Evolutionary conservation across 495 filamentous ascomycete genomes (phyloP), one percentile per base, ranked within the genome.

Genomic region (Trichoderma gamsii): DNA sequence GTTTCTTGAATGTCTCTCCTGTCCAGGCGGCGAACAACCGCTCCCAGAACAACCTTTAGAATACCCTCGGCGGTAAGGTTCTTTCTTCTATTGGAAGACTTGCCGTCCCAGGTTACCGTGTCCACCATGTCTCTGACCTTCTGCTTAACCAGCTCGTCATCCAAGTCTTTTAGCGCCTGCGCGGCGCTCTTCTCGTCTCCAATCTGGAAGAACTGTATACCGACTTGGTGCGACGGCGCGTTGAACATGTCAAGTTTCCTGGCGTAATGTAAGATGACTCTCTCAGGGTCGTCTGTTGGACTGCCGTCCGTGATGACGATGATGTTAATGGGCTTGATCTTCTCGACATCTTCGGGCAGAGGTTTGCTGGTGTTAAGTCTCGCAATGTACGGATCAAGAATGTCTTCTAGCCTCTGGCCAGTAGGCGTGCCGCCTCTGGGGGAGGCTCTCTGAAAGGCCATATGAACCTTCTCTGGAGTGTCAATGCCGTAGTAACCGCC

Each of bases 171-270:
- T 67, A 97, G 78, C 70, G 88, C 87, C 75, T 80, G 74, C 43
- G 79, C 79, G 0, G 93, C 95, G 0, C 71, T 78, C 6, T 76
- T 70, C 72, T 97, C 92, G 41, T 86, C 82, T 63, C 95, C 95
- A 66, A 98, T 90, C 80, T 99, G 95, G 79, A 99, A 95, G 79
- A 99, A 97, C 78, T 99, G 95, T 68, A 99, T 88, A 15, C 96
- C 95, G 15, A 97, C 81, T 79, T 99, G 95, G 83, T 91, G 90
- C 29, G 92, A 83, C 41, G 89, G 86, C 0, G 93, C 93, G 43
- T 88, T 82, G 5, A 89, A 75, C 21, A 75, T 78, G 74, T 97
- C 94, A 27, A 99, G 80, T 69, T 84, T 85, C 76, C 84, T 80
- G 0, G 93, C 95, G 0, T 84, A 81, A 9, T 76, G 73, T 13